Evolutionary conservation across 1,284 basidiomycete genomes (phyloP).

Genomic region (Caloboletus firmus): DNA sequence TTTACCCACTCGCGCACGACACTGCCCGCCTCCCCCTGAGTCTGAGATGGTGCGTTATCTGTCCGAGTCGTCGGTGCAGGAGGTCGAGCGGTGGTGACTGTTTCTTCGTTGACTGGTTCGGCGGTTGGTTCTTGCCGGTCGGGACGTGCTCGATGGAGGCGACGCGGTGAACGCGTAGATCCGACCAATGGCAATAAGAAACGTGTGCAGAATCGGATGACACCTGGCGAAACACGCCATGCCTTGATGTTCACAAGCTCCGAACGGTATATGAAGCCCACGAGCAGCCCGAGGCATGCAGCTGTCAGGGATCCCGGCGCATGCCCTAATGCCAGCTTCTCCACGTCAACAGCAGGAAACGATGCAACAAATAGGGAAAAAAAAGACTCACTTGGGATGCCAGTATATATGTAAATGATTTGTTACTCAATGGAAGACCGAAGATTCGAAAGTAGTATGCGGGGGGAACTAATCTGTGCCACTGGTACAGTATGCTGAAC

Average conservation of each 20-base stretch:
- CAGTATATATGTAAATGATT: constrained; percentile 67
- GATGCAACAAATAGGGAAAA: background rate
- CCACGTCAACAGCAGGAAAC: constrained; percentile 1
- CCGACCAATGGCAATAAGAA: constrained; percentile 66
- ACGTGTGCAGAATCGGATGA: constrained; percentile 52
- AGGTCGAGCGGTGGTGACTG: constrained; percentile 55
- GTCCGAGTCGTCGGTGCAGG: constrained; percentile 26
- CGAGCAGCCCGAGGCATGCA: constrained; percentile 61
- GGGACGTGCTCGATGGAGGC: constrained; percentile 59
- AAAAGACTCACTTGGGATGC: constrained; percentile 56
- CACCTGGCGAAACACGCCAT: constrained; percentile 65
- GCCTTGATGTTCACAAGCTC: constrained; percentile 73
- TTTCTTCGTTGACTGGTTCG: constrained; percentile 45
- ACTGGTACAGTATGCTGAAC: constrained; percentile 80
- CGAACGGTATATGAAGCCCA: constrained; percentile 78
- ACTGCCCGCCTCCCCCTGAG: constrained; percentile 28
- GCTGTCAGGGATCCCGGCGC: constrained; percentile 64
- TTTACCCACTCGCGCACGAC: constrained; percentile 83
- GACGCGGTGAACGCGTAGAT: constrained; percentile 52
- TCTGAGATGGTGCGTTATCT: constrained; percentile 9
- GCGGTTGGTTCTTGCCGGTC: constrained; percentile 37
- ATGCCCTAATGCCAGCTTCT: constrained; percentile 66
- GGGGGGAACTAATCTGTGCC: constrained; percentile 72
- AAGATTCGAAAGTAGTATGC: constrained; percentile 76
- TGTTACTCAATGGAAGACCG: constrained; percentile 74